phyloP scores from a whole-genome alignment of 495 filamentous ascomycete species.

The Trichoderma reesei region DNA sequence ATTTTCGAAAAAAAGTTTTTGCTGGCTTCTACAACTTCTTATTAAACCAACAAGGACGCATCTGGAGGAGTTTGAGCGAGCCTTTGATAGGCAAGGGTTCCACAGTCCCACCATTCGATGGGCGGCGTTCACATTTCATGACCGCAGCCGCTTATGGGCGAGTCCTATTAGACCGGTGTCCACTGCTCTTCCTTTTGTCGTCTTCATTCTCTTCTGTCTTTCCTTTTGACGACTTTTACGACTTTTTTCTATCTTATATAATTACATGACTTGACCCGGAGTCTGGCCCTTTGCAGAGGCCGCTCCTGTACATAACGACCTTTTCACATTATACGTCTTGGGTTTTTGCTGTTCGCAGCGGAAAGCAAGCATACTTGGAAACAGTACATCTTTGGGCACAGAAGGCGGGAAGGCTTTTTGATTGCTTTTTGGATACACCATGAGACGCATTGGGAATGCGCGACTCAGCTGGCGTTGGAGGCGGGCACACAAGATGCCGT shows the following conservation, averaged over 20 bases:
- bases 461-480: constrained; percentile 5
- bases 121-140: neutral
- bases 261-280: neutral
- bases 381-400: neutral
- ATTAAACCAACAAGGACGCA: too few relatives aligned
- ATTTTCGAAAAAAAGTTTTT: too few relatives aligned
- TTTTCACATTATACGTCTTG: neutral
- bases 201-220: neutral
- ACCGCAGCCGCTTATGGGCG: neutral
- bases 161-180: neutral
- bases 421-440: constrained; percentile 9
- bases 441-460: constrained; percentile 4
- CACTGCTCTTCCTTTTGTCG: neutral
- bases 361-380: neutral
- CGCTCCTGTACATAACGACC: constrained; percentile 10
- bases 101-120: constrained; percentile 4
- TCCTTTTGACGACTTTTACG: neutral
- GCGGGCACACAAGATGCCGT: neutral
- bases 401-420: neutral
- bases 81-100: constrained; percentile 2
- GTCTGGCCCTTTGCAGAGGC: neutral
- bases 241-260: neutral
- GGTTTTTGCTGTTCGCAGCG: neutral
- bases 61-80: neutral
- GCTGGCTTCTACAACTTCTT: neutral